phyloP scores from a whole-genome alignment of 1,284 basidiomycete genomes.

The Sparassis latifolia region DNA sequence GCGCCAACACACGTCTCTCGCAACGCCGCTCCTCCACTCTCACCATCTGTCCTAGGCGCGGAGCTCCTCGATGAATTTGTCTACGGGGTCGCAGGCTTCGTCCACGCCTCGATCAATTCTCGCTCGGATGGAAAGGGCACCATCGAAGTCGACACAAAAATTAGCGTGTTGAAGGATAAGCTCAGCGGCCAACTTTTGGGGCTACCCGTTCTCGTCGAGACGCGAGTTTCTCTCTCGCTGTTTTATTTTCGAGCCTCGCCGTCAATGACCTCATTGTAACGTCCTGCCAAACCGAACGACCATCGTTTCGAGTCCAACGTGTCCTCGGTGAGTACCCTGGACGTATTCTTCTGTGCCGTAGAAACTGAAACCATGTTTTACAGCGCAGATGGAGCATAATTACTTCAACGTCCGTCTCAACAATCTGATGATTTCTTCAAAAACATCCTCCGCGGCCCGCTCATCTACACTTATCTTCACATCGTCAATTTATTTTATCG shows the following conservation, averaged over 20 bases:
- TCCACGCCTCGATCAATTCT: slow-evolving; percentile 63
- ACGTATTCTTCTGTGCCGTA: too few species aligned
- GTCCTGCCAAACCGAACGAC: slow-evolving; percentile 52
- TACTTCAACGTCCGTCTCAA: slow-evolving; percentile 86
- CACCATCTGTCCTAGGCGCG: slow-evolving; percentile 85
- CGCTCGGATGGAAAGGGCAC: slow-evolving; percentile 39
- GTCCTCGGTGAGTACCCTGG: slow-evolving; percentile 57
- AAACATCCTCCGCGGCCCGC: slow-evolving; percentile 40
- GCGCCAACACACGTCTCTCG: too few species aligned
- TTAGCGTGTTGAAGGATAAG: slow-evolving; percentile 74
- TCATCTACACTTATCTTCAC: slow-evolving; percentile 75
- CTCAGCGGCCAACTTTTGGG: slow-evolving; percentile 48
- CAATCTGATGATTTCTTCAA: slow-evolving; percentile 35
- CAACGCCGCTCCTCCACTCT: slow-evolving; percentile 49
- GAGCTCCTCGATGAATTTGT: slow-evolving; percentile 95
- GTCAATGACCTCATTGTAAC: slow-evolving; percentile 4
- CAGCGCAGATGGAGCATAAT: slow-evolving; percentile 70
- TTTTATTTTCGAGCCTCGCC: neutral
- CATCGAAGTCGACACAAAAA: slow-evolving; percentile 89
- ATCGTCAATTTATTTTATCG: slow-evolving; percentile 81
- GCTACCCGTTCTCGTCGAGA: slow-evolving; percentile 81
- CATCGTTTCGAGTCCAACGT: slow-evolving; percentile 88
- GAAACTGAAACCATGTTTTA: slow-evolving; percentile 1
- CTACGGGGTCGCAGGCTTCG: slow-evolving; percentile 85
- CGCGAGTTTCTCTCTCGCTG: slow-evolving; percentile 53